Base-by-base conservation (phyloP, 805 yeast species). In the Pichia kluyveri region DNA sequence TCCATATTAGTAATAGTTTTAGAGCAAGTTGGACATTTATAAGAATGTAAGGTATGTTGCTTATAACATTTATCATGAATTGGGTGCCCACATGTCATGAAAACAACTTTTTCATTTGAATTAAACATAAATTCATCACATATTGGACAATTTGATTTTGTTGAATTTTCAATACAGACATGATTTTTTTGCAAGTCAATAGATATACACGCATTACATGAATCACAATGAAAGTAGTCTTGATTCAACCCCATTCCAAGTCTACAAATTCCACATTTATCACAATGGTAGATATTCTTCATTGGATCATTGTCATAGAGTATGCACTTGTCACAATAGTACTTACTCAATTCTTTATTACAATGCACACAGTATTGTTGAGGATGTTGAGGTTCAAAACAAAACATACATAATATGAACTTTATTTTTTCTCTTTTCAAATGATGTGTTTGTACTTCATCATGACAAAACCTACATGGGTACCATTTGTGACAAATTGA, bases 1-100 rank as follows among this genome's bases (percentile, higher is more conserved):
- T 86, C 96, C 80, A 90, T 89, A 65, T 89, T 86, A 37, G 84
- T 72, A 45, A 91, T 79, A 0, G 96, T 83, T 55, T 85, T 80
- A 47, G 87, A 82, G 61, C 98, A 90, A 2, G 86, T 75, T 1
- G 98, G 98, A 63, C 98, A 90, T 62, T 87, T 86, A 71, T 88
- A 90, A 15, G 86, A 79, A 60, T 85, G 88, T 55, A 80, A 76
- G n/a, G 86, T 78, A 61, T 84, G 81, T 54, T 86, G 91, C 52
- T 82, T 82, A 62, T 80, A 89, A 63, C 98, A 90, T 28, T 64
- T 59, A 62, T 88, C 87, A 67, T 90, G 98, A 50, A 90, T 90
- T 38, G 96, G 86, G 66, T 90, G 98, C 2, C 97, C 96, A 67
- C 98, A 90, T 43, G 75, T 71, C 96, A 90, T 88, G 62, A 90